Evolutionary conservation across 495 filamentous ascomycete species (phyloP).

Genomic region (Daldinia childiae): DNA sequence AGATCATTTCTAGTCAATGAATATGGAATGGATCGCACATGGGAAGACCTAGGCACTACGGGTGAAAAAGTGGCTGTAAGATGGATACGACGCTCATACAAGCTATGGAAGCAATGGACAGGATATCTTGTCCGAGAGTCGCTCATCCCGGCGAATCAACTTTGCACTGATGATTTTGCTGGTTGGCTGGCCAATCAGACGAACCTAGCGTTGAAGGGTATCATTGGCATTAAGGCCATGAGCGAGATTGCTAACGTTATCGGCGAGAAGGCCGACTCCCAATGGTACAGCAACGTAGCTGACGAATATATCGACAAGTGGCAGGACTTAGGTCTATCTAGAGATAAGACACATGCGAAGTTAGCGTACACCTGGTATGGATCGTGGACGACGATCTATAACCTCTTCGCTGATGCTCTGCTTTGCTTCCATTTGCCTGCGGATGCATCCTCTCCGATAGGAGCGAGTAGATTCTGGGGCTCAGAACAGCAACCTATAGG

Average conservation of each 20-base stretch:
- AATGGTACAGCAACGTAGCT: constrained; percentile 75
- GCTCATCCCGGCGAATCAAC: constrained; percentile 84
- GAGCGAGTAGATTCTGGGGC: constrained; percentile 17
- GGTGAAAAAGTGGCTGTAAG: constrained; percentile 62
- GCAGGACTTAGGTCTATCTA: constrained; percentile 80
- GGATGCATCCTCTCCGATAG: constrained; percentile 15
- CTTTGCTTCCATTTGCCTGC: constrained; percentile 78
- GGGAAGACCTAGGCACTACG: constrained; percentile 47
- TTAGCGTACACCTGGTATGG: constrained; percentile 95
- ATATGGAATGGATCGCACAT: constrained; percentile 56
- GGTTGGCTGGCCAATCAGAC: constrained; percentile 93
- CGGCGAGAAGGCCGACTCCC: constrained; percentile 71
- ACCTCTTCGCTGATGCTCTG: constrained; percentile 83
- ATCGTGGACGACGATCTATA: constrained; percentile 95
- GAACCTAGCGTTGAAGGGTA: constrained; percentile 92
- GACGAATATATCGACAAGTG: constrained; percentile 83
- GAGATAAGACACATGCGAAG: constrained; percentile 86
- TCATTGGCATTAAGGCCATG: constrained; percentile 95
- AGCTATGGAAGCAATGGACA: constrained; percentile 92
- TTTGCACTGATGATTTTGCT: constrained; percentile 95
- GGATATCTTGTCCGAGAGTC: constrained; percentile 88
- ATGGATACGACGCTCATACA: constrained; percentile 70
- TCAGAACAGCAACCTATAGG: constrained; percentile 58
- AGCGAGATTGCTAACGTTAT: constrained; percentile 78
- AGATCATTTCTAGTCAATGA: constrained; percentile 44